phyloP scores from a whole-genome alignment of 2,329 filamentous ascomycete genomes.

The Aplosporella prunicola region DNA sequence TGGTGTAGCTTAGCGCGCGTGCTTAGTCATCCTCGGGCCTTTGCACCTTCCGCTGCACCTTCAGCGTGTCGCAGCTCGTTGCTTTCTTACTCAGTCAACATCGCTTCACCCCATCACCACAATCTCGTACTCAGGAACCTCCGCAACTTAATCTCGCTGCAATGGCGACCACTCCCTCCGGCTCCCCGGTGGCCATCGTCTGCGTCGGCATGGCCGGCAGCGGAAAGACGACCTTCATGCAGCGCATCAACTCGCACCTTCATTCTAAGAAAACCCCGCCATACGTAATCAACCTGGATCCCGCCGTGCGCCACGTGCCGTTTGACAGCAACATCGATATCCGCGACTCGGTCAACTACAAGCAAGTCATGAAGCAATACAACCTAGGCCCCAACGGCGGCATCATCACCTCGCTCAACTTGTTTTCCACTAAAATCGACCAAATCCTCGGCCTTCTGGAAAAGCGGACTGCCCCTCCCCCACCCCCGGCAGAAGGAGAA shows the following conservation, averaged over 20 bases:
- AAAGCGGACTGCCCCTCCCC: slow-evolving; percentile 61
- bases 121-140: neutral
- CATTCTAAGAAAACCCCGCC: slow-evolving; percentile 72
- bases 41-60: too few species aligned
- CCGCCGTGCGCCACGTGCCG: slow-evolving; percentile 83
- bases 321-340: slow-evolving; percentile 99
- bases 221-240: slow-evolving; percentile 99
- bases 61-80: too few species aligned
- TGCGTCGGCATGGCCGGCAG: slow-evolving; percentile 98
- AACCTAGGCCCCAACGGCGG: slow-evolving; percentile 95
- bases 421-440: slow-evolving; percentile 97
- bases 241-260: slow-evolving; percentile 88
- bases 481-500: slow-evolving; percentile 24
- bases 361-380: slow-evolving; percentile 99
- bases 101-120: neutral
- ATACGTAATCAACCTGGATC: slow-evolving; percentile 95
- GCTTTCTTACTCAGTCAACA: too few species aligned
- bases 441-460: slow-evolving; percentile 84
- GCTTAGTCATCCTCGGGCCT: too few species aligned
- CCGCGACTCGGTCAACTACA: slow-evolving; percentile 97
- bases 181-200: slow-evolving; percentile 64
- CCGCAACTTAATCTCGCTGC: neutral
- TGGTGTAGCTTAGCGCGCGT: too few species aligned
- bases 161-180: slow-evolving; percentile 9
- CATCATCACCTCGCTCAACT: slow-evolving; percentile 87